A percentile compares a stretch with the other conserved stretches of the same genome.
phyloP scores from a whole-genome alignment of 352 stramenopile genomes.

The Peronospora farinosa region DNA sequence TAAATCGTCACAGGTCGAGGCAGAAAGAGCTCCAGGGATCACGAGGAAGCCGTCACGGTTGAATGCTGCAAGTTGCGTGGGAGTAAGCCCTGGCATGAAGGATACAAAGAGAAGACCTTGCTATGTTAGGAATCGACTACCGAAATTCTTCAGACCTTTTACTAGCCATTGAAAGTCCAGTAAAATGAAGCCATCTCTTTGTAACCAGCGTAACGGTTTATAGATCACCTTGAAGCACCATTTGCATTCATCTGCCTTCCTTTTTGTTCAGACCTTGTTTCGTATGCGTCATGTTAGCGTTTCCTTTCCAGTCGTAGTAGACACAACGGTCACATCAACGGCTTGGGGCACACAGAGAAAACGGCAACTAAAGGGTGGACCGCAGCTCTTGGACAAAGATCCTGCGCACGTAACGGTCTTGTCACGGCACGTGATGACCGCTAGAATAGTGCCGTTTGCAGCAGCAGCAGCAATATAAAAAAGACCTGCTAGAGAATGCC shows the following conservation, averaged over 20 bases:
- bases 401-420: conserved; percentile 20
- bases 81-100: conserved; percentile 35
- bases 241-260: too few species aligned
- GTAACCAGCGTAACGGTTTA: too few species aligned
- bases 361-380: background rate
- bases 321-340: conserved; percentile 11
- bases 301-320: too few species aligned
- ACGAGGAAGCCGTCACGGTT: conserved; percentile 64
- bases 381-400: background rate
- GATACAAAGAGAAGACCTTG: conserved; percentile 1
- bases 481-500: conserved; percentile 8
- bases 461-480: background rate
- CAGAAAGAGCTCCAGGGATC: conserved; percentile 35
- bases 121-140: too few species aligned
- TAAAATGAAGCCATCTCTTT: conserved; percentile 15
- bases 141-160: too few species aligned
- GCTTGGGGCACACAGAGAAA: background rate
- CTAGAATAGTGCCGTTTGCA: conserved; percentile 11
- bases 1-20: conserved; percentile 47
- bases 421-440: conserved; percentile 15
- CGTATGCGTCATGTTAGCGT: background rate
- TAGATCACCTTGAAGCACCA: too few species aligned
- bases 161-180: too few species aligned
- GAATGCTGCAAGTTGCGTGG: conserved; percentile 57
- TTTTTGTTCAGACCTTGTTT: too few species aligned